Percentiles rank a stretch among this genome's conserved stretches.
phyloP scores from a whole-genome alignment of 495 filamentous ascomycete genomes.

The Penicillium coprophilum region DNA sequence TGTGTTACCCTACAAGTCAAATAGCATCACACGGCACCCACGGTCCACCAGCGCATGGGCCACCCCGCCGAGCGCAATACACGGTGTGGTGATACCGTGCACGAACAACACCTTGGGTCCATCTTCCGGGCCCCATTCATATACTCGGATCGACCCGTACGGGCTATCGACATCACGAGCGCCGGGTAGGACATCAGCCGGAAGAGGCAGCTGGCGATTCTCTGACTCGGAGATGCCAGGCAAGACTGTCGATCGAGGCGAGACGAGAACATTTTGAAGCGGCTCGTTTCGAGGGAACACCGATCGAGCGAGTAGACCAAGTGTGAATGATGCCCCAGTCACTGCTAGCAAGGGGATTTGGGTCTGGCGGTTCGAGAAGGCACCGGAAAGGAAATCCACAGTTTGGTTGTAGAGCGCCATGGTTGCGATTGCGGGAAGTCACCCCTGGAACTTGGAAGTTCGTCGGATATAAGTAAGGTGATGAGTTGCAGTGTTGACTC shows the following conservation, averaged over 20 bases:
- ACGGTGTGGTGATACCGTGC: constrained; percentile 86
- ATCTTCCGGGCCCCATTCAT: constrained; percentile 85
- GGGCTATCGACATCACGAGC: constrained; percentile 70
- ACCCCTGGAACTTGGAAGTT: constrained; percentile 12
- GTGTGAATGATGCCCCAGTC: constrained; percentile 42
- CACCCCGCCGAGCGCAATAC: constrained; percentile 65
- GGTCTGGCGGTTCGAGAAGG: constrained; percentile 37
- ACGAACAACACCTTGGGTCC: constrained; percentile 78
- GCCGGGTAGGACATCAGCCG: constrained; percentile 72
- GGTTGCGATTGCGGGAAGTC: constrained; percentile 10
- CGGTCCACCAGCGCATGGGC: constrained; percentile 67
- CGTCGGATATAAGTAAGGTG: background rate
- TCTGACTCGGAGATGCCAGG: constrained; percentile 48
- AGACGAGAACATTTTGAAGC: constrained; percentile 35
- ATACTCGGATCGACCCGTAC: constrained; percentile 78
- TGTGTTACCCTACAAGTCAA: constrained; percentile 52
- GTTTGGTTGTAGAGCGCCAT: constrained; percentile 44
- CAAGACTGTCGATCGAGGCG: constrained; percentile 48
- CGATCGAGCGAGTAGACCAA: constrained; percentile 42
- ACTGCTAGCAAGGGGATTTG: constrained; percentile 45
- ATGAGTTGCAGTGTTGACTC: background rate
- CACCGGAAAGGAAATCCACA: constrained; percentile 40
- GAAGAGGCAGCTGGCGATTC: constrained; percentile 60
- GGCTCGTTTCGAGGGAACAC: constrained; percentile 24
- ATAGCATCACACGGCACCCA: constrained; percentile 81